Percentiles rank a stretch among this genome's conserved stretches.
Evolutionary conservation across 2,329 filamentous ascomycete genomes (phyloP).

Genomic region (Elsinoe fawcettii): DNA sequence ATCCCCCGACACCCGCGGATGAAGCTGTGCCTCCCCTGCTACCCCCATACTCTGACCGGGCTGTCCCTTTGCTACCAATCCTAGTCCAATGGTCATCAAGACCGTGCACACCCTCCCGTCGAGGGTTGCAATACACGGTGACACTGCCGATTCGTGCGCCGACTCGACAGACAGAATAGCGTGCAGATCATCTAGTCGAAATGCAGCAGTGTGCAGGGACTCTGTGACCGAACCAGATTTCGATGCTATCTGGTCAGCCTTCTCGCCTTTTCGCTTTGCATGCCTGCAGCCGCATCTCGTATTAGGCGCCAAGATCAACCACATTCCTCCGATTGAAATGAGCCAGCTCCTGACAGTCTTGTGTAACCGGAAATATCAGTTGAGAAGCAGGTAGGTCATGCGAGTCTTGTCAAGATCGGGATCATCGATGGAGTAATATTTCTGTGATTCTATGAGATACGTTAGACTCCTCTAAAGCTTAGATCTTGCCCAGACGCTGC

Average conservation of each 20-base stretch:
- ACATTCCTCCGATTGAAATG: slow-evolving; percentile 3
- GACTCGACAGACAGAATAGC: not conserved
- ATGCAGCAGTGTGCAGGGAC: not conserved
- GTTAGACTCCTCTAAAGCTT: slow-evolving; percentile 14
- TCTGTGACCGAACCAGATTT: slow-evolving; percentile 2
- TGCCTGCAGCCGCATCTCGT: slow-evolving; percentile 9
- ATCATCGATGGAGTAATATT: not conserved
- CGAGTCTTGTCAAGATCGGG: not conserved
- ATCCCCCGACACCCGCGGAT: not conserved
- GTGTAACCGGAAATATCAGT: not conserved
- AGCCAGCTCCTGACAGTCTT: not conserved
- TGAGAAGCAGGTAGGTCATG: not conserved
- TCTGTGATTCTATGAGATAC: slow-evolving; percentile 6
- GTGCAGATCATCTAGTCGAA: not conserved
- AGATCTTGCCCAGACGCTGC: slow-evolving; percentile 33
- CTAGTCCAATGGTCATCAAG: not conserved
- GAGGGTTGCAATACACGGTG: slow-evolving; percentile 5
- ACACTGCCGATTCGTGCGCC: slow-evolving; percentile 7
- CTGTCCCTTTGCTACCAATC: not conserved
- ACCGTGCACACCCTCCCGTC: slow-evolving; percentile 2
- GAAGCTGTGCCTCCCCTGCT: not conserved
- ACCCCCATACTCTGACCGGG: not conserved
- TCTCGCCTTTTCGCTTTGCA: slow-evolving; percentile 3
- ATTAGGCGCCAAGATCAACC: not conserved
- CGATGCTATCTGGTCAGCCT: not conserved